A percentile compares a stretch with the other conserved stretches of the same genome.
phyloP scores from a whole-genome alignment of 202 grass and related monocot genomes.

The Musa balbisiana region DNA sequence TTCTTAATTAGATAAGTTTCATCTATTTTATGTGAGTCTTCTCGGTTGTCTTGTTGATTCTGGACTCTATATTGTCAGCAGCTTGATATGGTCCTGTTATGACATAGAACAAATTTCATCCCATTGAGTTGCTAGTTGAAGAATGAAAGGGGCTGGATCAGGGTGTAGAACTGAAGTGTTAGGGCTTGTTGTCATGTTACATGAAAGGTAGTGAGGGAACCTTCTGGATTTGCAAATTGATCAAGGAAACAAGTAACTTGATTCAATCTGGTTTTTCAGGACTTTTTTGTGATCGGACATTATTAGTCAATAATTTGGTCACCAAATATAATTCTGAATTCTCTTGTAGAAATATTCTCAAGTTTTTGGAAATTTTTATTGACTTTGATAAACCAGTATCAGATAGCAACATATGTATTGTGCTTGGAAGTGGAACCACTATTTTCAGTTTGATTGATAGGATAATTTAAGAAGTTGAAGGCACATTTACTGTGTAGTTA shows the following conservation, averaged over 20 bases:
- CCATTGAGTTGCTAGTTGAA: too few species aligned
- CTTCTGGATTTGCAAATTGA: not conserved
- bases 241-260: not conserved
- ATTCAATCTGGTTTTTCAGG: not conserved
- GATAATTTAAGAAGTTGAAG: not conserved
- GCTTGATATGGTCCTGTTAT: not conserved
- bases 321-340: not conserved
- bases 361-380: not conserved
- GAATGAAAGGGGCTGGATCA: not conserved
- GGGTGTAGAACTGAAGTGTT: not conserved
- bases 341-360: not conserved
- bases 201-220: not conserved
- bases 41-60: not conserved
- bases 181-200: not conserved
- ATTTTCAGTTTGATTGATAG: not conserved
- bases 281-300: not conserved
- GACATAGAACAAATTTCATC: not conserved
- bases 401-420: not conserved
- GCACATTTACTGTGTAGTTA: too few species aligned
- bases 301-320: not conserved
- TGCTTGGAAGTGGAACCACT: not conserved
- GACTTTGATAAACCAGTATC: not conserved
- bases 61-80: not conserved
- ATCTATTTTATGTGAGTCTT: not conserved
- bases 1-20: not conserved